These are phyloP conservation scores for Lactarius tabidus DNA, from an alignment of 768 basidiomycete species.

Conservation along the genomic window DNA sequence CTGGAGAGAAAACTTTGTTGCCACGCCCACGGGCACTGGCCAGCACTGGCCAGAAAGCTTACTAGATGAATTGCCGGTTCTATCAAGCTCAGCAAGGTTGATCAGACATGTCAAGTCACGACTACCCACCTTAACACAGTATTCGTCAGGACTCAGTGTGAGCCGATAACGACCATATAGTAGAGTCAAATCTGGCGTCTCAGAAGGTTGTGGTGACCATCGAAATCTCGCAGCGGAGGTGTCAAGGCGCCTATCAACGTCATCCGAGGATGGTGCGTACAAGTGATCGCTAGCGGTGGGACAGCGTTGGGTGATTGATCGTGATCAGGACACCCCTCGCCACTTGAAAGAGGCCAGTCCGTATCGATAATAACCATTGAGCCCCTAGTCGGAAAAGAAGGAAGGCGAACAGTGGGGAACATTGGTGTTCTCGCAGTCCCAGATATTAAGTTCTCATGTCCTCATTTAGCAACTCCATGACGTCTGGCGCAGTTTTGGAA, in stretches of 20 bases:
- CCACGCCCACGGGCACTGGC: neutral
- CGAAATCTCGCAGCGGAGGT: neutral
- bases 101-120: neutral
- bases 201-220: neutral
- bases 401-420: neutral
- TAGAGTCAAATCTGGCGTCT: neutral
- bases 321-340: neutral
- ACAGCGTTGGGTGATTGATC: constrained; percentile 3
- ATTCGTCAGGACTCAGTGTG: neutral
- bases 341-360: neutral
- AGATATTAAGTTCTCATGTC: neutral
- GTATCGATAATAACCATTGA: constrained; percentile 14
- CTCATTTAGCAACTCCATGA: constrained; percentile 2
- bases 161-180: neutral
- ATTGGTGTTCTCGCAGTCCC: neutral
- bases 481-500: neutral
- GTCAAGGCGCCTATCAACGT: neutral
- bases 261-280: neutral
- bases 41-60: neutral
- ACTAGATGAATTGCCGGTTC: neutral
- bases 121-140: neutral
- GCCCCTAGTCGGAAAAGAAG: too few relatives aligned
- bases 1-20: constrained; percentile 9
- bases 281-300: neutral
- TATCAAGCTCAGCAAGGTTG: neutral